Evolutionary conservation across 2,329 filamentous ascomycete genomes (phyloP).

Genomic region (Hirsutella minnesotensis): DNA sequence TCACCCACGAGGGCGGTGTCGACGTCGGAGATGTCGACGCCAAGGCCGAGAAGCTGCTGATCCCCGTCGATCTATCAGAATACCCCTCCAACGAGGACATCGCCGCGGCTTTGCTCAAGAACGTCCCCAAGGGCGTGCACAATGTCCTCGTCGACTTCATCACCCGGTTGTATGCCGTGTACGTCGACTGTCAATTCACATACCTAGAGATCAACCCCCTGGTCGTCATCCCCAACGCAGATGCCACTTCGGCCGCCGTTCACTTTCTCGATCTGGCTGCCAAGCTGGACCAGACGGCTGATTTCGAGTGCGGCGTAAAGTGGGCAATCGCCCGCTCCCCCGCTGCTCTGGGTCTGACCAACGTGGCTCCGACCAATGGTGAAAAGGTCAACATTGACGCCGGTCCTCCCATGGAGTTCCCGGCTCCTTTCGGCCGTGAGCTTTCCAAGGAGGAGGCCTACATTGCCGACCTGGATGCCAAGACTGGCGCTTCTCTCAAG

Average conservation of each 20-base stretch:
- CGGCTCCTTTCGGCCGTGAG: constrained; percentile 96
- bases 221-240: constrained; percentile 90
- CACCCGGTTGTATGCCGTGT: constrained; percentile 93
- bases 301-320: constrained; percentile 98
- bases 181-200: constrained; percentile 99
- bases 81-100: constrained; percentile 96
- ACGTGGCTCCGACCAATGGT: constrained; percentile 47
- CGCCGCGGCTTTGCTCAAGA: constrained; percentile 71
- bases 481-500: constrained; percentile 98
- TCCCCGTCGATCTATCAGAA: constrained; percentile 87
- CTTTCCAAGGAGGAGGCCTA: constrained; percentile 98
- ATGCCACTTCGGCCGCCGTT: constrained; percentile 84
- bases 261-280: constrained; percentile 98
- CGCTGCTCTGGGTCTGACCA: constrained; percentile 72
- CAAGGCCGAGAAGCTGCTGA: constrained; percentile 97
- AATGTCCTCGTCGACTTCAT: constrained; percentile 99
- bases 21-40: constrained; percentile 98
- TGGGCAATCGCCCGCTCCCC: constrained; percentile 95
- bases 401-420: constrained; percentile 97
- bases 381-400: constrained; percentile 86
- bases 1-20: constrained; percentile 98
- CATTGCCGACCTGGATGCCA: constrained; percentile 96
- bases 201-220: constrained; percentile 99
- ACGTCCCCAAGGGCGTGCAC: constrained; percentile 91
- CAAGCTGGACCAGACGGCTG: constrained; percentile 97